These are phyloP conservation scores for Magnusiomyces ingens DNA, from an alignment of 1,139 yeast species.

Conservation along the genomic window DNA sequence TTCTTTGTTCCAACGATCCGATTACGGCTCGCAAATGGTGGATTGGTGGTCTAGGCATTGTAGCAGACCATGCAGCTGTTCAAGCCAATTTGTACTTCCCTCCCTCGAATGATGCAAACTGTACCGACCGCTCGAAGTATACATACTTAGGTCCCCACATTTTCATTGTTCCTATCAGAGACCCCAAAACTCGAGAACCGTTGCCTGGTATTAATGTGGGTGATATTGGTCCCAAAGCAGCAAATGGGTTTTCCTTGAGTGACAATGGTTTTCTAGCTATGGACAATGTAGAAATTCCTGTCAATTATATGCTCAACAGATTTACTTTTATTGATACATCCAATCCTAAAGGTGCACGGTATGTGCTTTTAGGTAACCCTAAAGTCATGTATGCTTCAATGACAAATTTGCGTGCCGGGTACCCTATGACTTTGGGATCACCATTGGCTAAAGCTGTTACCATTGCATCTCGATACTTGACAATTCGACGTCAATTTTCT, in stretches of 20 bases:
- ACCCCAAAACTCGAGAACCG: slow-evolving; percentile 49
- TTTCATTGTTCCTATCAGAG: slow-evolving; percentile 71
- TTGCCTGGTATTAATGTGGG: slow-evolving; percentile 67
- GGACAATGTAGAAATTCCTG: slow-evolving; percentile 60
- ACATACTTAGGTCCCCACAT: slow-evolving; percentile 70
- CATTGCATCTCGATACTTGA: slow-evolving; percentile 68
- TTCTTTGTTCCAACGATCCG: neutral
- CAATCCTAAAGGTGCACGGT: slow-evolving; percentile 39
- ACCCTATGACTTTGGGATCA: slow-evolving; percentile 70
- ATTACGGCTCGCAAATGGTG: slow-evolving; percentile 62
- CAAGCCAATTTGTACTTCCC: slow-evolving; percentile 65
- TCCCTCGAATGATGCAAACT: slow-evolving; percentile 8
- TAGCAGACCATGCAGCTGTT: slow-evolving; percentile 63
- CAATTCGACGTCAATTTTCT: slow-evolving; percentile 72
- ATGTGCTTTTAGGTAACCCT: slow-evolving; percentile 62
- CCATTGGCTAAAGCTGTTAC: slow-evolving; percentile 62
- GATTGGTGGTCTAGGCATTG: slow-evolving; percentile 85
- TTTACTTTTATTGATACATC: slow-evolving; percentile 51
- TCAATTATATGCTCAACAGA: slow-evolving; percentile 64
- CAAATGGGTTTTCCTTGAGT: slow-evolving; percentile 29
- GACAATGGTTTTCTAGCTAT: slow-evolving; percentile 85
- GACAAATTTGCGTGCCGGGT: slow-evolving; percentile 66
- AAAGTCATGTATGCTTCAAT: slow-evolving; percentile 66
- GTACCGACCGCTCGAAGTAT: neutral
- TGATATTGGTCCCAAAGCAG: slow-evolving; percentile 80